These are phyloP conservation scores for Clausena lansium DNA, from an alignment of 345 rosid species.

Conservation along the genomic window DNA sequence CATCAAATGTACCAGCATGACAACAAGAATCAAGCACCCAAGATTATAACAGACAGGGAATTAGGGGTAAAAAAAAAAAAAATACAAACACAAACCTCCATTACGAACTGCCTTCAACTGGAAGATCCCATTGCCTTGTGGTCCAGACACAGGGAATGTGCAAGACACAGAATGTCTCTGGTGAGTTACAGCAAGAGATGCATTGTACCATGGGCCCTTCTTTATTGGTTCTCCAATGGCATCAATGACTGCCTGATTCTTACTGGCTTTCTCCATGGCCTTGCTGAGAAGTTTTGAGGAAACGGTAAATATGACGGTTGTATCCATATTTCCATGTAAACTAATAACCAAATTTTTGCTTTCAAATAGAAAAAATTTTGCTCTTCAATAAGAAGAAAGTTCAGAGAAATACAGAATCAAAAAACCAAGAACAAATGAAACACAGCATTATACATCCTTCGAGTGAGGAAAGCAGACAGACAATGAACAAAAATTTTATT, in stretches of 20 bases:
- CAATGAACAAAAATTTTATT: not conserved
- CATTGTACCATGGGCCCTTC: conserved; percentile 96
- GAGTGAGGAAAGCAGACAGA: not conserved
- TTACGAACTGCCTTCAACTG: conserved; percentile 83
- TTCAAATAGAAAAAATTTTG: not conserved
- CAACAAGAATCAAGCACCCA: not conserved
- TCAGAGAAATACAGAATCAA: not conserved
- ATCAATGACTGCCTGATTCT: conserved; percentile 60
- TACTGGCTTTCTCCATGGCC: conserved; percentile 84
- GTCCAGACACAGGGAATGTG: conserved; percentile 87
- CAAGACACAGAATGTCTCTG: conserved; percentile 86
- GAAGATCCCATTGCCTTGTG: conserved; percentile 67
- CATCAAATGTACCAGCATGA: not conserved
- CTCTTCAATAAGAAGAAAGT: not conserved
- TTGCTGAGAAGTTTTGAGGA: conserved; percentile 50
- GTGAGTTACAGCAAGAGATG: conserved; percentile 92
- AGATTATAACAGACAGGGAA: not conserved
- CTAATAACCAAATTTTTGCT: not conserved
- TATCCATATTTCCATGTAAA: not conserved
- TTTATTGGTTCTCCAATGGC: conserved; percentile 89
- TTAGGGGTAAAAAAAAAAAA: not conserved
- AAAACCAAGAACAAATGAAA: not conserved
- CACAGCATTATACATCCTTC: not conserved
- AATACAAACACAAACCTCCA: conserved; percentile 47
- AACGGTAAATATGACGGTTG: not conserved